Percentiles rank a stretch among this genome's conserved stretches.
Conservation (phyloP, 495 filamentous ascomycete genomes). For the Bacidia gigantensis region DNA sequence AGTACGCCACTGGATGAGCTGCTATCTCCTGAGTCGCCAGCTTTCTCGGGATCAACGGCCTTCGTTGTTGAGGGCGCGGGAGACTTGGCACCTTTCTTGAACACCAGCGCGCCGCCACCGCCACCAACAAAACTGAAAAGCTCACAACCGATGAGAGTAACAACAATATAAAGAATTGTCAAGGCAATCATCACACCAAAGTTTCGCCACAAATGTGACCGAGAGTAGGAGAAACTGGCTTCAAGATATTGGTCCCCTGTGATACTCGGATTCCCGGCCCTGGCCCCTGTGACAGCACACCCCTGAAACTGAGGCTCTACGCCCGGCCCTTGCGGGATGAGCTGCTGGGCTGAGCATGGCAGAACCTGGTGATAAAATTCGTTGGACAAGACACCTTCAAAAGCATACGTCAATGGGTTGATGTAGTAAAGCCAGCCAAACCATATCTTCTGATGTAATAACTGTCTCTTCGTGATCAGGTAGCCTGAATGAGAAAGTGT, state of each 20-base stretch:
- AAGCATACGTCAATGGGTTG: slow-evolving; percentile 60
- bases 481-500: slow-evolving; percentile 46
- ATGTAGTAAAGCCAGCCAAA: slow-evolving; percentile 62
- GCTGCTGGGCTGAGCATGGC: slow-evolving; percentile 42
- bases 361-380: slow-evolving; percentile 49
- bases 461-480: slow-evolving; percentile 50
- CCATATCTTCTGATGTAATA: slow-evolving; percentile 59
- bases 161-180: slow-evolving; percentile 49
- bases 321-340: slow-evolving; percentile 43
- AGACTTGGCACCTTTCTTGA: slow-evolving; percentile 50
- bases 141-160: slow-evolving; percentile 50
- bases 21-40: slow-evolving; percentile 19
- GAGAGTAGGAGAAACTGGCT: slow-evolving; percentile 43
- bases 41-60: slow-evolving; percentile 35
- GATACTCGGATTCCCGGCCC: slow-evolving; percentile 31
- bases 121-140: slow-evolving; percentile 37
- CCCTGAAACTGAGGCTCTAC: slow-evolving; percentile 40
- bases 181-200: slow-evolving; percentile 65
- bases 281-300: slow-evolving; percentile 46
- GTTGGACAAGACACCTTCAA: slow-evolving; percentile 52
- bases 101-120: slow-evolving; percentile 47
- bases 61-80: slow-evolving; percentile 30
- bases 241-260: slow-evolving; percentile 46
- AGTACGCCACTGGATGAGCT: slow-evolving; percentile 34
- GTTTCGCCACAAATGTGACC: slow-evolving; percentile 63